Evolutionary conservation across 163 green algal species (phyloP).

Genomic region (Picocystis sp.): DNA sequence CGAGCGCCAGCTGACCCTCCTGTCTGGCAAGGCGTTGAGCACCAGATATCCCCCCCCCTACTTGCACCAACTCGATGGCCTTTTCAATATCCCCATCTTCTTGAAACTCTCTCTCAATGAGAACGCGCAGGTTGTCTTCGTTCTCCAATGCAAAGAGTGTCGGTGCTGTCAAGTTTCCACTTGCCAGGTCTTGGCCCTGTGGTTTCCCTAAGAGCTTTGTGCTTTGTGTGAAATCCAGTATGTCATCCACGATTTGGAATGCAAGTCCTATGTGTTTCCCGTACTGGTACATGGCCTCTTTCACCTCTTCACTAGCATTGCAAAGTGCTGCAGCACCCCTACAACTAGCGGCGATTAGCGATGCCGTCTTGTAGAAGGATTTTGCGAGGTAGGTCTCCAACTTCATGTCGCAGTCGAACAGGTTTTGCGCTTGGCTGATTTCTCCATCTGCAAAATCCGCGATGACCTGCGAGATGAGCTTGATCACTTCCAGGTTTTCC

Average conservation of each 20-base stretch:
- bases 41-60: conserved; percentile 50
- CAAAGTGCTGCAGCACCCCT: conserved; percentile 75
- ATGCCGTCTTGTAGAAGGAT: conserved; percentile 94
- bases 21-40: conserved; percentile 50
- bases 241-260: conserved; percentile 87
- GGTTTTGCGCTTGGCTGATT: conserved; percentile 62
- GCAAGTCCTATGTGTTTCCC: conserved; percentile 83
- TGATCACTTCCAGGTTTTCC: conserved; percentile 95
- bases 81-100: conserved; percentile 53
- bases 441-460: conserved; percentile 96
- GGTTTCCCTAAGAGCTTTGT: conserved; percentile 88
- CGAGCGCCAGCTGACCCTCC: conserved; percentile 58
- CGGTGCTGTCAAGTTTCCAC: conserved; percentile 89
- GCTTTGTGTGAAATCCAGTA: conserved; percentile 95
- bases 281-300: conserved; percentile 88
- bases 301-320: conserved; percentile 27
- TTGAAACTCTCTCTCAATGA: conserved; percentile 44
- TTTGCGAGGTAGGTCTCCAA: conserved; percentile 88
- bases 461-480: conserved; percentile 90
- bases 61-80: conserved; percentile 61
- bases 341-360: conserved; percentile 82
- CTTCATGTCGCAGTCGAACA: conserved; percentile 79
- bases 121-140: not conserved
- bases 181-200: conserved; percentile 77
- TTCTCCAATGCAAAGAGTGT: conserved; percentile 66